Conservation (phyloP, 164 flowering plant genomes). For the Vitis cinerea region DNA sequence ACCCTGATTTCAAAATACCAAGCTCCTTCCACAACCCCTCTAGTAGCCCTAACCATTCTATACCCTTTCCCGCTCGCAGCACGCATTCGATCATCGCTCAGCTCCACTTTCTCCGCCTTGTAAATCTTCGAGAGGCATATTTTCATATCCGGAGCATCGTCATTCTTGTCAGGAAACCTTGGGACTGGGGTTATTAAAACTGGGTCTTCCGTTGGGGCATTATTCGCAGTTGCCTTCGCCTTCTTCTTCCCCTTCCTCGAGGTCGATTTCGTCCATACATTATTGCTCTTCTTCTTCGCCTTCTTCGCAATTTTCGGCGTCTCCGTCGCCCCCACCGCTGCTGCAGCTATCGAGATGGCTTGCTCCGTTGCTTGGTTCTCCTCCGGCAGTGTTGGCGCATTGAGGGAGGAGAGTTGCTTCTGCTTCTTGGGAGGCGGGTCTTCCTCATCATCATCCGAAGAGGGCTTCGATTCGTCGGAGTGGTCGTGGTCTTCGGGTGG, state of each 20-base stretch:
- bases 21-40: constrained; percentile 88
- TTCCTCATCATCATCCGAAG: constrained; percentile 31
- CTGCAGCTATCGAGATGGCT: neutral
- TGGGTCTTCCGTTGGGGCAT: constrained; percentile 35
- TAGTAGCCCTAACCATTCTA: constrained; percentile 92
- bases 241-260: constrained; percentile 76
- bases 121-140: constrained; percentile 82
- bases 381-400: neutral
- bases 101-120: constrained; percentile 95
- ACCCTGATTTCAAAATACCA: constrained; percentile 95
- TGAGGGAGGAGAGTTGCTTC: constrained; percentile 41
- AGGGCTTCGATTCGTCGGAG: constrained; percentile 12
- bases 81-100: constrained; percentile 74
- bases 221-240: constrained; percentile 35
- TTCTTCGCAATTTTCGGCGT: constrained; percentile 34
- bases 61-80: constrained; percentile 90
- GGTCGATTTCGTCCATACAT: constrained; percentile 72
- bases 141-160: constrained; percentile 59
- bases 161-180: constrained; percentile 69
- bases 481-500: constrained; percentile 30
- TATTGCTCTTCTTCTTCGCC: constrained; percentile 63
- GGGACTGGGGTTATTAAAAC: constrained; percentile 69
- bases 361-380: neutral
- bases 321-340: neutral
- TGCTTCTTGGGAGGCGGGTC: constrained; percentile 59